Conservation (phyloP, 2,329 filamentous ascomycete species). For the Proliferodiscus dingleyae region DNA sequence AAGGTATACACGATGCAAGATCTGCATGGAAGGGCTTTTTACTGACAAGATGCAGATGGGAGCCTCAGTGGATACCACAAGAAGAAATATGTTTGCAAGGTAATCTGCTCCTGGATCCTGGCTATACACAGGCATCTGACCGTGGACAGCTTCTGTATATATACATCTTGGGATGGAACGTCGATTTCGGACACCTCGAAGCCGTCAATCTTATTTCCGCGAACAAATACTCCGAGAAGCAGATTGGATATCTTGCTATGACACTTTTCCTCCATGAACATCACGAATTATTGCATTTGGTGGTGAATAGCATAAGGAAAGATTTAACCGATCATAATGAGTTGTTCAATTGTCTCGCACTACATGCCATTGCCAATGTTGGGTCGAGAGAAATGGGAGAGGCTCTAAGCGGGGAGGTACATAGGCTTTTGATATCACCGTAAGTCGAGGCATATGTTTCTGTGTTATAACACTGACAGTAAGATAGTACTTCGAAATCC, state of each 20-base stretch:
- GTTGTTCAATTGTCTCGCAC: conserved; percentile 90
- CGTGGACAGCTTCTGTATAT: conserved; percentile 73
- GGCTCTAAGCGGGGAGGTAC: conserved; percentile 84
- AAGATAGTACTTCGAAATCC: conserved; percentile 70
- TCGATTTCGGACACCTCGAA: conserved; percentile 97
- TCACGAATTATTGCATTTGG: conserved; percentile 90
- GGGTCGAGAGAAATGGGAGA: conserved; percentile 97
- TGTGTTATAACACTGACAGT: conserved; percentile 11
- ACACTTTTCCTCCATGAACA: conserved; percentile 96
- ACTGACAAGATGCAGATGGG: conserved; percentile 52
- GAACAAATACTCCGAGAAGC: conserved; percentile 97
- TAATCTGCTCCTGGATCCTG: conserved; percentile 30
- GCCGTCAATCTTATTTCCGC: conserved; percentile 97
- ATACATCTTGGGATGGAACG: conserved; percentile 97
- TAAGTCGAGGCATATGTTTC: conserved; percentile 43
- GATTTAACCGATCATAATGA: conserved; percentile 93
- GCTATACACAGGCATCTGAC: conserved; percentile 6
- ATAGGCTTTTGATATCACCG: conserved; percentile 91
- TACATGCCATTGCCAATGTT: conserved; percentile 97
- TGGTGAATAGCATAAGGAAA: conserved; percentile 98
- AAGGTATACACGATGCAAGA: conserved; percentile 46
- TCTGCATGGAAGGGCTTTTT: conserved; percentile 1
- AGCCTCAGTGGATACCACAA: conserved; percentile 94
- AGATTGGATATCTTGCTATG: conserved; percentile 97
- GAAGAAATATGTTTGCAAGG: conserved; percentile 99